Evolutionary conservation across 352 stramenopile species (phyloP).

Genomic region (Thalassiosira oceanica): DNA sequence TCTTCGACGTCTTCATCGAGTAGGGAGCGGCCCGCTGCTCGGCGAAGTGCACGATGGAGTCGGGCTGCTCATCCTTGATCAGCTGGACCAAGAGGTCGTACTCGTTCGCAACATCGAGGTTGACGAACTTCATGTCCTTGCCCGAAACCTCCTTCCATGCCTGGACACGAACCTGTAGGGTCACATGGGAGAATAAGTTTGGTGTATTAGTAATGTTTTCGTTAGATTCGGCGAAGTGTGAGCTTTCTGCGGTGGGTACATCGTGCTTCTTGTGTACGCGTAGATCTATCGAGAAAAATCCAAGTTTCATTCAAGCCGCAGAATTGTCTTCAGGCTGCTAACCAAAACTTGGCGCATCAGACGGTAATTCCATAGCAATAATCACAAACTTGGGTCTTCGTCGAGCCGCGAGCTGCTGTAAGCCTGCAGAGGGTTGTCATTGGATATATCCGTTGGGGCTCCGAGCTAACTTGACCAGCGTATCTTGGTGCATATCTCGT

Average conservation of each 20-base stretch:
- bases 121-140: constrained; percentile 84
- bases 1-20: constrained; percentile 84
- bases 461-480: too few relatives aligned
- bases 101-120: constrained; percentile 85
- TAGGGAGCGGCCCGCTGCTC: constrained; percentile 88
- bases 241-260: background rate
- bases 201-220: background rate
- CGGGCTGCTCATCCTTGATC: constrained; percentile 83
- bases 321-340: background rate
- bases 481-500: too few relatives aligned
- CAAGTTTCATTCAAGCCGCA: too few relatives aligned
- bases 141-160: constrained; percentile 85
- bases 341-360: too few relatives aligned
- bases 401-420: too few relatives aligned
- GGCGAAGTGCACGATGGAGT: constrained; percentile 86
- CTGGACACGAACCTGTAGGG: constrained; percentile 61
- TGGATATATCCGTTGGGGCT: too few relatives aligned
- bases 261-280: too few relatives aligned
- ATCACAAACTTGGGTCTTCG: too few relatives aligned
- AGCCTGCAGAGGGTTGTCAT: too few relatives aligned
- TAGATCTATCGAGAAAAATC: too few relatives aligned
- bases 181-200: background rate
- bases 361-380: too few relatives aligned
- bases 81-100: constrained; percentile 85
- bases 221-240: background rate